Evolutionary conservation across 1,284 basidiomycete species (phyloP), one percentile per base, ranked within the genome.

Genomic region (Ganoderma multipileum): DNA sequence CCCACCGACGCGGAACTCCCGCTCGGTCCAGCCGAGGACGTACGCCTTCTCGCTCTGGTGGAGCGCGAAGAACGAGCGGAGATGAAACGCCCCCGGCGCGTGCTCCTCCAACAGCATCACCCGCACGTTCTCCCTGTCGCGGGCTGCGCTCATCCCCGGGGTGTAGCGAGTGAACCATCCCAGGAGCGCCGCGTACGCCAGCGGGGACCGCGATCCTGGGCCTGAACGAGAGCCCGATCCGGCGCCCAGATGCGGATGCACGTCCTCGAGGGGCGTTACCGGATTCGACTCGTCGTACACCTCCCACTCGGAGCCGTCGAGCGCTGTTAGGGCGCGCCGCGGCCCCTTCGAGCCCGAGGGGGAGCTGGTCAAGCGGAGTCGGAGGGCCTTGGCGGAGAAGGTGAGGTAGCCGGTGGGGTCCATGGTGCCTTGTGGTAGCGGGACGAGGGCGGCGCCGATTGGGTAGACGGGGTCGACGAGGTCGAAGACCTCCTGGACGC

Each of bases 51-150:
- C 57, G 20, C 26, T 55, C n/a, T 23, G 59, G 42, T 52, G 47
- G 8, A 71, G 67, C 6, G 28, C 26, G 36, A 68, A 58, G 65
- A 68, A 71, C n/a, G 70, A 68, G 42, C 67, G 70, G 38, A 68
- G 30, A 52, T 68, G 67, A 58, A 65, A 68, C 23, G 42, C 18
- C 4, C 16, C 52, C 30, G 67, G 58, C 36, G 36, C 59, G 39
- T 68, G 67, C 54, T 64, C 58, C 60, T 68, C 63, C 1, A 68
- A 58, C 26, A 71, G 55, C 58, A 71, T 59, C 52, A 61, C 54
- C 30, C 63, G 59, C 42, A 71, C 66, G 50, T 64, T 71, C 20
- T 66, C 60, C 18, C 52, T 39, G 30, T 61, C 65, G 30, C 36
- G 41, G 1, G 61, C 63, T 14, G 65, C 18, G 28, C 41, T 60